A percentile compares a stretch with the other conserved stretches of the same genome.
These are phyloP conservation scores for Adenanthera pavonina DNA, from an alignment of 306 rosid species.

Conservation along the genomic window DNA sequence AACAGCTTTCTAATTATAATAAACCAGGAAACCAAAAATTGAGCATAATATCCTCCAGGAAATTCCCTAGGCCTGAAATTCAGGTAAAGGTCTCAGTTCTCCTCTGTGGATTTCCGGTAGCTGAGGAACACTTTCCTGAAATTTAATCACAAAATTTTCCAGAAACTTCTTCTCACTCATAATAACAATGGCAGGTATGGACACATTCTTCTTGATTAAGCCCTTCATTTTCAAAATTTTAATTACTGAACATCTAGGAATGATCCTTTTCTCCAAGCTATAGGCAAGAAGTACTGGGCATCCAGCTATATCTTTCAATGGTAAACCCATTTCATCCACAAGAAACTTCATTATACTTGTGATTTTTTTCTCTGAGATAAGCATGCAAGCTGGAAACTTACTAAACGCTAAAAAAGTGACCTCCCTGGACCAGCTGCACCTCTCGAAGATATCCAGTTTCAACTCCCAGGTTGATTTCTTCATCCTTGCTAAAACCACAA, in stretches of 20 bases:
- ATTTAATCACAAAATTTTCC: neutral
- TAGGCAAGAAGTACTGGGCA: neutral
- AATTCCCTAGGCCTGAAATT: neutral
- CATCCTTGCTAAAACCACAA: neutral
- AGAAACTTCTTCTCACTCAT: neutral
- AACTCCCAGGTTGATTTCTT: neutral
- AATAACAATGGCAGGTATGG: neutral
- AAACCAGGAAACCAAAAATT: neutral
- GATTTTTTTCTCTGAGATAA: too few species aligned
- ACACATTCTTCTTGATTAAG: neutral
- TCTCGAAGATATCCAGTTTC: conserved; percentile 15
- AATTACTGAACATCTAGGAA: conserved; percentile 14
- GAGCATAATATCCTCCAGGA: neutral
- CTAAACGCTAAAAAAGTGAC: conserved; percentile 31
- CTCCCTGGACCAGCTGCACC: conserved; percentile 40
- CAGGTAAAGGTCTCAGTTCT: neutral
- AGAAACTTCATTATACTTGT: neutral
- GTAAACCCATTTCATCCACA: neutral
- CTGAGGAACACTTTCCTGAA: neutral
- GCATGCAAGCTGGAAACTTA: neutral
- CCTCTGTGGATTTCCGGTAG: neutral
- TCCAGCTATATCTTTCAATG: neutral
- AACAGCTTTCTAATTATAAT: neutral
- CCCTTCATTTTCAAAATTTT: conserved; percentile 2
- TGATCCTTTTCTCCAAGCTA: conserved; percentile 36